Evolutionary conservation across 768 basidiomycete species (phyloP), one percentile per base, ranked within the genome.

Genomic region (Leccinum olivaceopallidum): DNA sequence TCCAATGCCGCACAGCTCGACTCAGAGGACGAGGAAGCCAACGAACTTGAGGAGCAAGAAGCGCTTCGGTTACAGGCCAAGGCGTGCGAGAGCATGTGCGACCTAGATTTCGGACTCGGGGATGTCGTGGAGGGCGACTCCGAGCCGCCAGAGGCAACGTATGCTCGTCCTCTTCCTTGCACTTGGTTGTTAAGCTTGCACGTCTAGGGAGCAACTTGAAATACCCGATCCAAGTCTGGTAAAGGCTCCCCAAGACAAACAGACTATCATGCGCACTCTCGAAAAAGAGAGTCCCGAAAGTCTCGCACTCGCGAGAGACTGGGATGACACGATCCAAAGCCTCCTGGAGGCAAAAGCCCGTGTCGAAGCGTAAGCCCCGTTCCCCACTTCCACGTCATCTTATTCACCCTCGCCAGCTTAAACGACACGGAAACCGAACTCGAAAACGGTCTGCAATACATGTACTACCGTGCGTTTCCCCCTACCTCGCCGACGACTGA

Each of bases 21-120:
- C 56, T 89, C 88, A 39, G 91, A 92, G 65, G 89, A 95, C 63
- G 95, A 96, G 67, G 95, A 96, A 73, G 90, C 86, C 36, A 84
- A 91, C 68, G 89, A 90, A 64, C 76, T 96, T 54, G 94, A 98
- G 69, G 92, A 93, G 71, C 86, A 89, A 70, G 95, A 98, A 73
- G 92, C 90, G 7, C 86, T 76, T 65, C 79, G 92, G 59, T 75
- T 96, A 50, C 95, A 96, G 72, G 73, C 76, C 39, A 94, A 92
- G 75, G 79, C 83, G 24, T 81, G 89, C 34, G 88, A 92, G 64
- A 81, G 74, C 12, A 81, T 96, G 80, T 75, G 66, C 9, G 90
- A 93, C 49, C 86, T 83, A 16, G 95, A 98, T 73, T 97, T 92
- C 69, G 95, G 95, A 12, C 76, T 98, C 48, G 83, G 80, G 26